Conservation (phyloP, 257 asterid species). For the Solanum appendiculatum region DNA sequence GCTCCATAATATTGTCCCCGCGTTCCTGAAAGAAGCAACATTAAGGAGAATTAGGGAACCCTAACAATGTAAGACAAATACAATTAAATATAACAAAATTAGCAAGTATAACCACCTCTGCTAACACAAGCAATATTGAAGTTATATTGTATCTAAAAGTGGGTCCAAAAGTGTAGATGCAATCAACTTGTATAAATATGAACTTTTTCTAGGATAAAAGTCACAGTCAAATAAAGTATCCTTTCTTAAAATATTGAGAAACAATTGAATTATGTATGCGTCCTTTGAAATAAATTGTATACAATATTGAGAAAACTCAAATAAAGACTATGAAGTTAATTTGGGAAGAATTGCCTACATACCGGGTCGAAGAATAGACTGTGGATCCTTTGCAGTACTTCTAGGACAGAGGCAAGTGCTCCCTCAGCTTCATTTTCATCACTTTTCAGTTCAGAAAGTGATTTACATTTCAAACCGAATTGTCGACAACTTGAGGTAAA, state of each 20-base stretch:
- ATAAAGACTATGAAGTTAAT: not conserved
- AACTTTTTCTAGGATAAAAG: not conserved
- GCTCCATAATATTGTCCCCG: conserved; percentile 34
- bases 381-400: conserved; percentile 56
- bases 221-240: not conserved
- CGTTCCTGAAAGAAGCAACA: conserved; percentile 32
- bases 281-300: not conserved
- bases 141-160: not conserved
- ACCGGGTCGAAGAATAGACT: conserved; percentile 50
- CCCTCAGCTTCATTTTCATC: conserved; percentile 91
- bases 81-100: not conserved
- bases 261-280: not conserved
- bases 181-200: not conserved
- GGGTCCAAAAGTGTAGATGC: not conserved
- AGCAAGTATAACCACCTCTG: not conserved
- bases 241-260: not conserved
- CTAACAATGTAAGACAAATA: not conserved
- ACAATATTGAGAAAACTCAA: not conserved
- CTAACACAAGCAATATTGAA: not conserved
- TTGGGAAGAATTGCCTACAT: not conserved
- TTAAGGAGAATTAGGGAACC: not conserved
- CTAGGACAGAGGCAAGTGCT: conserved; percentile 64
- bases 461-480: conserved; percentile 52
- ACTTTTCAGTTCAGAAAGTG: conserved; percentile 49
- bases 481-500: conserved; percentile 84